Evolutionary conservation across 176 grass and related monocot species (phyloP).

Genomic region (Phoenix dactylifera): DNA sequence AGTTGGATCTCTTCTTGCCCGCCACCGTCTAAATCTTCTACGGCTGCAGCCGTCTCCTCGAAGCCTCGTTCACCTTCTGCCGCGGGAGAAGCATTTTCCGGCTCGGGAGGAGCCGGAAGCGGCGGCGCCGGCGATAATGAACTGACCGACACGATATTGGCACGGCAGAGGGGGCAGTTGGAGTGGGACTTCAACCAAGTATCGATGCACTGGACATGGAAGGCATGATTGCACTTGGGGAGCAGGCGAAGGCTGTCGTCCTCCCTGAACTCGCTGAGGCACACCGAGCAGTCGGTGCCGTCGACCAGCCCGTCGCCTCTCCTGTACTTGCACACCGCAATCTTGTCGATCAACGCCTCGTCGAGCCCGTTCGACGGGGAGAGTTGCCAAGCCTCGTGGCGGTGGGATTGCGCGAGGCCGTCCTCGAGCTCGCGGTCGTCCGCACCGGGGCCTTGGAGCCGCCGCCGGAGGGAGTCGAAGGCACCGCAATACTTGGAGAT

Average conservation of each 20-base stretch:
- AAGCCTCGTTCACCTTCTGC: background rate
- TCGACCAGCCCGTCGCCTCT: constrained; percentile 47
- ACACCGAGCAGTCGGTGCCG: constrained; percentile 75
- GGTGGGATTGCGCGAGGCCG: constrained; percentile 9
- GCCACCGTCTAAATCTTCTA: constrained; percentile 15
- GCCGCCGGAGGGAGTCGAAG: constrained; percentile 38
- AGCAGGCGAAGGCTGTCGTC: constrained; percentile 79
- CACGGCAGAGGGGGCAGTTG: constrained; percentile 87
- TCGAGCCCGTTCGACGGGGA: constrained; percentile 52
- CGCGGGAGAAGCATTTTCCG: background rate
- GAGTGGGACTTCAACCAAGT: constrained; percentile 86
- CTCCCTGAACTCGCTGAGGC: constrained; percentile 82
- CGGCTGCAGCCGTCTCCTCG: constrained; percentile 12
- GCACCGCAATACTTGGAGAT: constrained; percentile 81
- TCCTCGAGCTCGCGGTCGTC: background rate
- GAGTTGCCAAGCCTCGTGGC: constrained; percentile 30
- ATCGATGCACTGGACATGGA: constrained; percentile 94
- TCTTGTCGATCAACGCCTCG: constrained; percentile 66
- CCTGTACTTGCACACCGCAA: constrained; percentile 70
- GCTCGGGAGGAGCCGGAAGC: background rate
- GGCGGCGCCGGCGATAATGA: constrained; percentile 15
- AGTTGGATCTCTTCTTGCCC: constrained; percentile 4
- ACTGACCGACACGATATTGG: constrained; percentile 37
- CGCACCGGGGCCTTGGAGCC: background rate
- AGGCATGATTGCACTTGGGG: constrained; percentile 86